Conservation (phyloP, 352 stramenopile species). For the Pilasporangium apinafurcum region DNA sequence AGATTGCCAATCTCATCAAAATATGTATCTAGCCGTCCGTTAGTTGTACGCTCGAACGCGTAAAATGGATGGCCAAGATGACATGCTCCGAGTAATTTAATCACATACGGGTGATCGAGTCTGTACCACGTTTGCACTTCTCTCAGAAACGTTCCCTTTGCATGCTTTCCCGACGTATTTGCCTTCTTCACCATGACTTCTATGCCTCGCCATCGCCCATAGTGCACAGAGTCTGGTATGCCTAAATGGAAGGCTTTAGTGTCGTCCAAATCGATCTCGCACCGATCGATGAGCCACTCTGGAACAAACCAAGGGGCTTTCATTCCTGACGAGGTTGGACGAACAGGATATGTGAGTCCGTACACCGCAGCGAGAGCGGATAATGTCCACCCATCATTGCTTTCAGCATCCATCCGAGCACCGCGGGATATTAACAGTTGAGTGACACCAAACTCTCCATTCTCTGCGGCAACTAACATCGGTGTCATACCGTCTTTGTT, state of each 20-base stretch:
- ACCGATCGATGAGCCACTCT: too few relatives aligned
- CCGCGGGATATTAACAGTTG: slow-evolving; percentile 1
- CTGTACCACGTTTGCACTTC: background rate
- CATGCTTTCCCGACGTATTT: too few relatives aligned
- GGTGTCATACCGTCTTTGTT: slow-evolving; percentile 6
- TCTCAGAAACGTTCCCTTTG: too few relatives aligned
- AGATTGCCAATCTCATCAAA: background rate
- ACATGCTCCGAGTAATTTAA: background rate
- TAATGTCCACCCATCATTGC: slow-evolving; percentile 2
- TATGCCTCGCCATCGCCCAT: too few relatives aligned
- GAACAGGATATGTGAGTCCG: too few relatives aligned
- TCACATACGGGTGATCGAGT: background rate
- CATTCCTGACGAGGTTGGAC: too few relatives aligned
- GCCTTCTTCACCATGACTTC: too few relatives aligned
- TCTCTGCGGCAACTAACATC: slow-evolving; percentile 8
- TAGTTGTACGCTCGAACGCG: background rate
- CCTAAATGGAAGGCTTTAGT: too few relatives aligned
- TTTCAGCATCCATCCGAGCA: slow-evolving; percentile 1
- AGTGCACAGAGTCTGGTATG: too few relatives aligned
- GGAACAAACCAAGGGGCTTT: too few relatives aligned
- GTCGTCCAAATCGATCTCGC: too few relatives aligned
- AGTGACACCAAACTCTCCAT: slow-evolving; percentile 1
- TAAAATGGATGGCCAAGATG: background rate
- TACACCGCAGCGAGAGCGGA: slow-evolving; percentile 6
- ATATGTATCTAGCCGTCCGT: background rate